Percentiles rank a stretch among this genome's conserved stretches.
Evolutionary conservation across 2,329 filamentous ascomycete species (phyloP).

Genomic region (Hyphodiscus sp.): DNA sequence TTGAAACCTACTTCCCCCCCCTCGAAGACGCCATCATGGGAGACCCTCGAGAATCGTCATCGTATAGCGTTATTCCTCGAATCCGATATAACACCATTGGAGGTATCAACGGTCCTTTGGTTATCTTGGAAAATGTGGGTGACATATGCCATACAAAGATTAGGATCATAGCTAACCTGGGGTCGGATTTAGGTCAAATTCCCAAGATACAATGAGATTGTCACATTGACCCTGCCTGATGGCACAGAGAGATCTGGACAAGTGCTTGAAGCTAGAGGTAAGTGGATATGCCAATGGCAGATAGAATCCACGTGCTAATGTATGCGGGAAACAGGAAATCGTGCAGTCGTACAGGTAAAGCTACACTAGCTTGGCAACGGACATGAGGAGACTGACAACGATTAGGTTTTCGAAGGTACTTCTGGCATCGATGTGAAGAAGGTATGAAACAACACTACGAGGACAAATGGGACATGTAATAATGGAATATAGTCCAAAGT

Average conservation of each 20-base stretch:
- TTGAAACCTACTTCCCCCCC: background rate
- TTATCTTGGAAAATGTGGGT: conserved; percentile 91
- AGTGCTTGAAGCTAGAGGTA: conserved; percentile 95
- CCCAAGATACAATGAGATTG: conserved; percentile 95
- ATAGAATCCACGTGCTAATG: conserved; percentile 13
- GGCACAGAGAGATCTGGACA: conserved; percentile 90
- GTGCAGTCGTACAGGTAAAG: conserved; percentile 87
- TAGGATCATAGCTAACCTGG: conserved; percentile 15
- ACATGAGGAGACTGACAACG: conserved; percentile 21
- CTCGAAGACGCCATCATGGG: conserved; percentile 23
- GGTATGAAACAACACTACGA: conserved; percentile 42
- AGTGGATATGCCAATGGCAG: conserved; percentile 4
- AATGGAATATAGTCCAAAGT: conserved; percentile 69
- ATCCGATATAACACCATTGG: conserved; percentile 97
- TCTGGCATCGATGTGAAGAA: conserved; percentile 97
- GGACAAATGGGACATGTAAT: conserved; percentile 3
- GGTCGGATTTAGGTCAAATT: conserved; percentile 73
- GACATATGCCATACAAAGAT: background rate
- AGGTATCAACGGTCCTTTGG: conserved; percentile 94
- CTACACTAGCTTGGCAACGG: background rate
- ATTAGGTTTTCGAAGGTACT: conserved; percentile 93
- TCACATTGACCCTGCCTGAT: conserved; percentile 91
- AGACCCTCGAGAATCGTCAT: conserved; percentile 32
- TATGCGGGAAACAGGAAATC: conserved; percentile 55
- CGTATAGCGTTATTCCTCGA: conserved; percentile 52